Evolutionary conservation across 306 rosid species (phyloP).

Genomic region (Cucurbita moschata): DNA sequence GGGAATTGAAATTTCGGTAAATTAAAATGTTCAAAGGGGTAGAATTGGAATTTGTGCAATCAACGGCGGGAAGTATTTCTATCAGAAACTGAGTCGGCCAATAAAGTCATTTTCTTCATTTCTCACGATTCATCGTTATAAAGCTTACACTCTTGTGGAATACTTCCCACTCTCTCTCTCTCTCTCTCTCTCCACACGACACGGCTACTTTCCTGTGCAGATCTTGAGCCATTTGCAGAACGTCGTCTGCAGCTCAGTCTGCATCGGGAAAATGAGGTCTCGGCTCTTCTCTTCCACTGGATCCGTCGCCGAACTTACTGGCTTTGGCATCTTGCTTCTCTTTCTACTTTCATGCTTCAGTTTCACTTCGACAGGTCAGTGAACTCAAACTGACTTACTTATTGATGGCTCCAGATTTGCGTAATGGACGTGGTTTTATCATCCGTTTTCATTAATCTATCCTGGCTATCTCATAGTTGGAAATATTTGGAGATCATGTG

Average conservation of each 20-base stretch:
- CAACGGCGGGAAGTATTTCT: not conserved
- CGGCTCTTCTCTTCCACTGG: slow-evolving; percentile 20
- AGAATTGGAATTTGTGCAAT: not conserved
- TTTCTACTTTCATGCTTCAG: slow-evolving; percentile 36
- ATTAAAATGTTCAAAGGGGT: not conserved
- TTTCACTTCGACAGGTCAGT: slow-evolving; percentile 67
- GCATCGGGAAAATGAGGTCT: slow-evolving; percentile 36
- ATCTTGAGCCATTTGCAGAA: slow-evolving; percentile 21
- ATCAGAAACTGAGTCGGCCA: not conserved
- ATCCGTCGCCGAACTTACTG: slow-evolving; percentile 33
- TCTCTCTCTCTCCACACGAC: not conserved
- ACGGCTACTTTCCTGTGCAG: slow-evolving; percentile 9
- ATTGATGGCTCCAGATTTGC: not conserved
- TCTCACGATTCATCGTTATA: not conserved
- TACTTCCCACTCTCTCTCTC: not conserved
- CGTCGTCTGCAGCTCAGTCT: slow-evolving; percentile 12
- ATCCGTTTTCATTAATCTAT: not conserved
- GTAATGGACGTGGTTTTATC: not conserved
- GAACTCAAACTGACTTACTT: not conserved
- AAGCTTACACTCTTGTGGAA: not conserved
- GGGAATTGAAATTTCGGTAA: no score
- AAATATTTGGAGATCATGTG: not conserved
- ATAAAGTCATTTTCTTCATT: not conserved
- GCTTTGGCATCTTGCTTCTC: slow-evolving; percentile 25
- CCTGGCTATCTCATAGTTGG: not conserved